Conservation (phyloP, 495 filamentous ascomycete species). For the Ascobolus immersus region DNA sequence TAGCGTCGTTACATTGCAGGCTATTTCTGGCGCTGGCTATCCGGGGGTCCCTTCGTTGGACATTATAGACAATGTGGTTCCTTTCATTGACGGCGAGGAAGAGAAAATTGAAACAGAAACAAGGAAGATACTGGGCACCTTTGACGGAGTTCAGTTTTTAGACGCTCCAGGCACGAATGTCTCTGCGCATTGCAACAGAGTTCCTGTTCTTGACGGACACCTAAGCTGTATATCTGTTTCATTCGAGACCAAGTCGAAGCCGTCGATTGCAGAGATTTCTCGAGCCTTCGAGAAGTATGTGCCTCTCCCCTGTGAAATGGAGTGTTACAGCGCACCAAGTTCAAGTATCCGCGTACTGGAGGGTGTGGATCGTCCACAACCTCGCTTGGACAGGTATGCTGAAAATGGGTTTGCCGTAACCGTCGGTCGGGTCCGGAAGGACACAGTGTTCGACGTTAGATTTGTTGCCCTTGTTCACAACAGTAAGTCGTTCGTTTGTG, state of each 20-base stretch:
- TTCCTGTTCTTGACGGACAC: conserved; percentile 64
- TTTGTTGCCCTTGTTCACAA: conserved; percentile 70
- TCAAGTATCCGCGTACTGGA: conserved; percentile 54
- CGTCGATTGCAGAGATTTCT: conserved; percentile 38
- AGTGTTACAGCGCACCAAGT: conserved; percentile 50
- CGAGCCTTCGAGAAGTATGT: conserved; percentile 44
- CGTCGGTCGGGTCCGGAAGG: conserved; percentile 51
- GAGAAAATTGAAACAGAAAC: conserved; percentile 72
- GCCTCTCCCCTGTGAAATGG: conserved; percentile 46
- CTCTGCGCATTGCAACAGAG: conserved; percentile 59
- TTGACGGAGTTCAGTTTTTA: no score
- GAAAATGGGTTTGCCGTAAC: conserved; percentile 55
- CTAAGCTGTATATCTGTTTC: conserved; percentile 57
- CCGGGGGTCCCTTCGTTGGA: conserved; percentile 56
- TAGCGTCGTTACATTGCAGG: conserved; percentile 69
- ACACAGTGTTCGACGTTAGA: conserved; percentile 57
- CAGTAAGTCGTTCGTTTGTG: conserved; percentile 30
- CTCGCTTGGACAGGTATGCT: conserved; percentile 53
- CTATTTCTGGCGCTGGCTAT: conserved; percentile 68
- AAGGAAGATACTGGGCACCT: conserved; percentile 51
- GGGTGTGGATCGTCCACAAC: conserved; percentile 58
- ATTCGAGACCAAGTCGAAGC: conserved; percentile 34
- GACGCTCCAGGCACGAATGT: conserved; percentile 41
- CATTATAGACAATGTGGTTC: conserved; percentile 59
- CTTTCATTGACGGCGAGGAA: conserved; percentile 67